Base-by-base conservation (phyloP, 371 early-diverging fungal species). In the Mycotypha africana region DNA sequence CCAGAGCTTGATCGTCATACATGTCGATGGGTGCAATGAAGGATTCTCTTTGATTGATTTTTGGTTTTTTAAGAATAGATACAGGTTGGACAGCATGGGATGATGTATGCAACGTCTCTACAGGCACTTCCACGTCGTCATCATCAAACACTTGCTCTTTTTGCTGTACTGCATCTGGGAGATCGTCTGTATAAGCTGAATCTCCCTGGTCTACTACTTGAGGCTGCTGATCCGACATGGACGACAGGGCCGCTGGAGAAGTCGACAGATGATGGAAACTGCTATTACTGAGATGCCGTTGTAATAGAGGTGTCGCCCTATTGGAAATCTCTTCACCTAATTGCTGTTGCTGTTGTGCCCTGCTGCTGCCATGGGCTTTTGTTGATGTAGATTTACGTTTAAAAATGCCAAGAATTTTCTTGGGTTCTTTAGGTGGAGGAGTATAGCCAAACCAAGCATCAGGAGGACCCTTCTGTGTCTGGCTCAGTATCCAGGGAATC, bases 381-480 rank as follows among this genome's bases (percentile, higher is more conserved):
- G 7, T n/a, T 12, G 7, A 28, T 28, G 28, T 28, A 8, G 45
- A 25, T 33, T 58, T 58, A 10, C 41, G 40, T 35, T 58, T 58
- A 15, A 58, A 58, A 12, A 58, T 33, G 21, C 58, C 58, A 30
- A 58, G n/a, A 19, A 58, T 38, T 14, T 58, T 58, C 24, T 53
- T 58, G 11, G 53, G 53, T 16, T 53, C 38, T 42, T 42, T 23
- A 0, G 53, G 53, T 19, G 56, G 56, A 16, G 56, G 56, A 9
- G 49, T 46, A 20, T 58, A 58, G 3, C 55, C 56, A 49, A 58
- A 58, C 45, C 49, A 58, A 26, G 45, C 53, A 49, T 58, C 58
- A 10, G 58, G 58, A 6, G 58, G 58, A 6, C 58, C 58, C 38
- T 58, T 58, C 42, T 58, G 58, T 3, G 53, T 49, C 24, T 58